phyloP scores from a whole-genome alignment of 768 basidiomycete genomes.

The Leccinum arenicola region DNA sequence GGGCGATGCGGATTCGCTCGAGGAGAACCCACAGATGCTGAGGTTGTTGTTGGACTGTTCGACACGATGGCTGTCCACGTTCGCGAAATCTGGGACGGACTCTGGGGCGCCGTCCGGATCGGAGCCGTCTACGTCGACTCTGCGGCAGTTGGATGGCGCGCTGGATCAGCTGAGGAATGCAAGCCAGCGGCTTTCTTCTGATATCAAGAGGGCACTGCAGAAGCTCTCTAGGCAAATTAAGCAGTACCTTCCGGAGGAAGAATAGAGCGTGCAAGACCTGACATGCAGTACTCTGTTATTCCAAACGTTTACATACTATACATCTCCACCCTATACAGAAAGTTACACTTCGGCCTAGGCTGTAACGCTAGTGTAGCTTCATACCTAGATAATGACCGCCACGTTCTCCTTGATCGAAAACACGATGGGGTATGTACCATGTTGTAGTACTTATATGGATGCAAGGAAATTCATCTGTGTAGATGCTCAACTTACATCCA shows the following conservation, averaged over 20 bases:
- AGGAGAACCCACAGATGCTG: conserved; percentile 7
- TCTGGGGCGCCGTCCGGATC: background rate
- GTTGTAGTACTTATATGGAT: too few species aligned
- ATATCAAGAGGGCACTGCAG: conserved; percentile 2
- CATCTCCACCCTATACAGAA: background rate
- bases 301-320: background rate
- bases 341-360: background rate
- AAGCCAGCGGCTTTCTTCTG: background rate
- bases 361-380: background rate
- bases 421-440: conserved; percentile 33
- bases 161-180: background rate
- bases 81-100: background rate
- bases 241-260: background rate
- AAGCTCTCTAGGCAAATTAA: background rate
- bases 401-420: background rate
- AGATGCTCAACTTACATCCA: too few species aligned
- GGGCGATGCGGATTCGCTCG: conserved; percentile 3
- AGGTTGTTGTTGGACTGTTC: background rate
- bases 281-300: background rate
- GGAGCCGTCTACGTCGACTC: background rate
- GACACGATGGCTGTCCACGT: background rate
- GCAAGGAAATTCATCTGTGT: too few species aligned
- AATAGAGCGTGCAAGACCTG: too few species aligned
- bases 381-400: background rate
- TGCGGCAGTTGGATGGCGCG: background rate